These are phyloP conservation scores for Noccaea caerulescens DNA, from an alignment of 345 rosid genomes.

Conservation along the genomic window DNA sequence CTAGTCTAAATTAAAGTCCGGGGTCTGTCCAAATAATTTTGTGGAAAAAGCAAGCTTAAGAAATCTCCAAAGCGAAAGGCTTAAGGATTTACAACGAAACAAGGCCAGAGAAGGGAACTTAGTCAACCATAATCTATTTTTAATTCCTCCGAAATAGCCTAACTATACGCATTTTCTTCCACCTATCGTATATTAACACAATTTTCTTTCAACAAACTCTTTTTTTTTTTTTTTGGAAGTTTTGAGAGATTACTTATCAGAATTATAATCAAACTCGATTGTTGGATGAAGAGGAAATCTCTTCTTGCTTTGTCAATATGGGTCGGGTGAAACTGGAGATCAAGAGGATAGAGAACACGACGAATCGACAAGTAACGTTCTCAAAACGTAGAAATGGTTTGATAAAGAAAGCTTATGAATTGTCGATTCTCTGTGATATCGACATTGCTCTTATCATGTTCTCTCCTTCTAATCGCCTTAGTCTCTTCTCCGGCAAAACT, in stretches of 20 bases:
- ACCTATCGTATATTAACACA: constrained; percentile 22
- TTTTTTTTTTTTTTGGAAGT: neutral
- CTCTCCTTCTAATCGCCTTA: constrained; percentile 69
- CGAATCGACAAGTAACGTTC: constrained; percentile 76
- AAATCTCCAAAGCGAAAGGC: neutral
- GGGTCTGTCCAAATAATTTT: neutral
- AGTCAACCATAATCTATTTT: constrained; percentile 32
- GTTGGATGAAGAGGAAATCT: constrained; percentile 5
- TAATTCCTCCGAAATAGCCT: constrained; percentile 24
- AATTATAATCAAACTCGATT: neutral
- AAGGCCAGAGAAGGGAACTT: neutral
- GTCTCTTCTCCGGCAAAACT: constrained; percentile 72
- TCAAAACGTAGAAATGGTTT: constrained; percentile 90
- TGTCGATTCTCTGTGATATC: constrained; percentile 80
- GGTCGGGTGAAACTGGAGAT: constrained; percentile 81
- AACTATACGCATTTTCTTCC: neutral
- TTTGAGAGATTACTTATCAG: constrained; percentile 27
- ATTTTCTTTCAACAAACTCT: neutral
- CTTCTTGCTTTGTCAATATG: constrained; percentile 41
- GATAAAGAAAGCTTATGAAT: constrained; percentile 87
- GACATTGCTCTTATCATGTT: constrained; percentile 87
- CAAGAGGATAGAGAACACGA: constrained; percentile 79
- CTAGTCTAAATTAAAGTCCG: neutral
- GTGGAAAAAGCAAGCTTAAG: neutral
- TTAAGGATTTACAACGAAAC: neutral